Evolutionary conservation across 2,329 filamentous ascomycete species (phyloP).

Genomic region (Clonostachys chloroleuca): DNA sequence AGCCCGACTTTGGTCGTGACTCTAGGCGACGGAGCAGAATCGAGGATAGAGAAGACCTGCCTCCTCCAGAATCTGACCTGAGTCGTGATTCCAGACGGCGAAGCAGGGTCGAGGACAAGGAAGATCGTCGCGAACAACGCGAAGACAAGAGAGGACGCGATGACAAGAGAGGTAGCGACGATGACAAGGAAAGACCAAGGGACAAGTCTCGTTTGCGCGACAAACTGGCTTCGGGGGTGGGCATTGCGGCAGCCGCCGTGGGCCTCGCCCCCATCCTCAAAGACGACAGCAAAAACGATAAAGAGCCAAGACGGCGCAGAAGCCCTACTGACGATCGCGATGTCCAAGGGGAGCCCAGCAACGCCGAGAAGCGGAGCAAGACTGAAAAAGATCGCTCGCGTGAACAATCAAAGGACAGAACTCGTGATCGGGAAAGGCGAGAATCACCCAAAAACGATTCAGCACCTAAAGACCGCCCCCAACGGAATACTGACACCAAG

Average conservation of each 20-base stretch:
- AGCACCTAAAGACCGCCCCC: constrained; percentile 12
- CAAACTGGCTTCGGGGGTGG: constrained; percentile 40
- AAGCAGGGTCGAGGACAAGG: constrained; percentile 2
- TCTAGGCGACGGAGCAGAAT: constrained; percentile 1
- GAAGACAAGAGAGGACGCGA: constrained; percentile 19
- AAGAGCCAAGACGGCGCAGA: constrained; percentile 11
- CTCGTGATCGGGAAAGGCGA: background rate
- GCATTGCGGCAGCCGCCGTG: constrained; percentile 42
- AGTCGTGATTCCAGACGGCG: constrained; percentile 5
- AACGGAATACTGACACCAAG: constrained; percentile 30
- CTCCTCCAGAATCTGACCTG: constrained; percentile 4
- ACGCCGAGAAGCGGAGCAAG: constrained; percentile 1
- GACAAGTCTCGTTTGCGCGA: constrained; percentile 39
- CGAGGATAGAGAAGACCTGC: constrained; percentile 1
- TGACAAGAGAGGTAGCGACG: constrained; percentile 18
- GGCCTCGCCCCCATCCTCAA: constrained; percentile 31
- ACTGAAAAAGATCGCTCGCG: background rate
- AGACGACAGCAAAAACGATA: constrained; percentile 24
- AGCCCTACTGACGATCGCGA: constrained; percentile 23
- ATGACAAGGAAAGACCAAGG: constrained; percentile 22
- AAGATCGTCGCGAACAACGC: constrained; percentile 3
- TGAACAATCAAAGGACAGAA: background rate
- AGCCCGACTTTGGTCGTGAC: constrained; percentile 5
- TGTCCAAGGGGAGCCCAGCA: constrained; percentile 9
- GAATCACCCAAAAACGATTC: background rate